These are phyloP conservation scores for Penicillium sp. DNA, from an alignment of 2,329 filamentous ascomycete genomes.

Conservation along the genomic window DNA sequence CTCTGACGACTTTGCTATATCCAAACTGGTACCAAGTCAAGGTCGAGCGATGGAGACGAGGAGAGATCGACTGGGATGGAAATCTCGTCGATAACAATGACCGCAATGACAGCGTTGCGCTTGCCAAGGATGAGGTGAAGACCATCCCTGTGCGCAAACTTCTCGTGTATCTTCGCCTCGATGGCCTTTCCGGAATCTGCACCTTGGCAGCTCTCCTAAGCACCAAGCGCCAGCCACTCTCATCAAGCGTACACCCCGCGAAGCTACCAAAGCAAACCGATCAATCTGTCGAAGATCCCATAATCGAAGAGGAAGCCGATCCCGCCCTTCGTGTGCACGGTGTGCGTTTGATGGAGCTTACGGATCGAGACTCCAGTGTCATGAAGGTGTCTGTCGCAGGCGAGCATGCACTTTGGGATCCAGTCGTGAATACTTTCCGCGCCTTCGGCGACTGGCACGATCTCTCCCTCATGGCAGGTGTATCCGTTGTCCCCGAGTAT, in stretches of 20 bases:
- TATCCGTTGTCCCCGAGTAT: slow-evolving; percentile 75
- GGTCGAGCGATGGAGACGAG: slow-evolving; percentile 72
- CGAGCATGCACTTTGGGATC: slow-evolving; percentile 72
- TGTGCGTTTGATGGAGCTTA: slow-evolving; percentile 81
- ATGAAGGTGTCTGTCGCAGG: slow-evolving; percentile 89
- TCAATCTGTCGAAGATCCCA: slow-evolving; percentile 25
- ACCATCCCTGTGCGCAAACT: slow-evolving; percentile 62
- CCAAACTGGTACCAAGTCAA: slow-evolving; percentile 76
- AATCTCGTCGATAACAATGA: slow-evolving; percentile 48
- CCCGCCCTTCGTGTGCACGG: slow-evolving; percentile 73
- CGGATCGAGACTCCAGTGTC: slow-evolving; percentile 89
- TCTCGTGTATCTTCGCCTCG: slow-evolving; percentile 79
- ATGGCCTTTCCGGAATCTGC: slow-evolving; percentile 80
- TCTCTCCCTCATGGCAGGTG: slow-evolving; percentile 77
- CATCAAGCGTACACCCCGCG: slow-evolving; percentile 37
- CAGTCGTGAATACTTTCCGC: slow-evolving; percentile 87
- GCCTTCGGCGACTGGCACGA: slow-evolving; percentile 85
- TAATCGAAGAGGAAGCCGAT: slow-evolving; percentile 20
- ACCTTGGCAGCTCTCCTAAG: slow-evolving; percentile 80
- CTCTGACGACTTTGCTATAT: slow-evolving; percentile 72
- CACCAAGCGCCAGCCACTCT: slow-evolving; percentile 47
- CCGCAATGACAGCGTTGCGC: slow-evolving; percentile 48
- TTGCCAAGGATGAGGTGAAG: slow-evolving; percentile 53
- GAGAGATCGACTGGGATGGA: slow-evolving; percentile 88
- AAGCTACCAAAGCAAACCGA: slow-evolving; percentile 28